A percentile compares a stretch with the other conserved stretches of the same genome.
Evolutionary conservation across 352 stramenopile species (phyloP).

Genomic region (Phytophthora aleatoria): DNA sequence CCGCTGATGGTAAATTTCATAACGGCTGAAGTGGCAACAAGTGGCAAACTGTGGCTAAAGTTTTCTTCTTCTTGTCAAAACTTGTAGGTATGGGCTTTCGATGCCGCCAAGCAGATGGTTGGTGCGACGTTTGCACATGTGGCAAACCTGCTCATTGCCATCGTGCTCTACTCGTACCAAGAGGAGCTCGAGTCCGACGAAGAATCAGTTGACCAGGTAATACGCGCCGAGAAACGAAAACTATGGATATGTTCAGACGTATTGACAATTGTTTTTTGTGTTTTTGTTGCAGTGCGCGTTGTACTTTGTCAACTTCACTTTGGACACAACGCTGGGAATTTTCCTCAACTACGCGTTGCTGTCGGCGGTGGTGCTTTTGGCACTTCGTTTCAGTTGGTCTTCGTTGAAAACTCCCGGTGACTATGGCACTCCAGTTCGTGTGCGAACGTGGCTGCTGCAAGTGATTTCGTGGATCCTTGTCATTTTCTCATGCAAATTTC

Average conservation of each 20-base stretch:
- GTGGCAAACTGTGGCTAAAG: constrained; percentile 8
- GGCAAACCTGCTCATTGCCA: constrained; percentile 86
- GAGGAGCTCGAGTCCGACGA: constrained; percentile 38
- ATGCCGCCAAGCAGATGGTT: constrained; percentile 88
- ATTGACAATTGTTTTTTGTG: not conserved
- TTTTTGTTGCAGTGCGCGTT: constrained; percentile 66
- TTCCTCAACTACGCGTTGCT: constrained; percentile 86
- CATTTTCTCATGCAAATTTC: constrained; percentile 79
- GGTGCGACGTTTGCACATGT: constrained; percentile 85
- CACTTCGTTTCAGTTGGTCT: constrained; percentile 60
- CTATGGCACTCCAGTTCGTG: constrained; percentile 74
- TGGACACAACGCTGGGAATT: constrained; percentile 86
- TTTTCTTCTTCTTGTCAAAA: constrained; percentile 6
- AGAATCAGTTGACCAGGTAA: constrained; percentile 61
- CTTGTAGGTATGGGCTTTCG: constrained; percentile 78
- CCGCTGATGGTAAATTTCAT: constrained; percentile 61
- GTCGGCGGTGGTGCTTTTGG: constrained; percentile 55
- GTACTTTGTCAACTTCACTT: constrained; percentile 91
- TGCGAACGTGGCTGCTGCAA: constrained; percentile 77
- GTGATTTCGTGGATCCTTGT: constrained; percentile 81
- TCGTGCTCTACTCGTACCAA: constrained; percentile 81
- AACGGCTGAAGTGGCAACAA: constrained; percentile 7
- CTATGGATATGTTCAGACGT: not conserved
- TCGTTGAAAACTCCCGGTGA: constrained; percentile 71
- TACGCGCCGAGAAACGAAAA: not conserved